A percentile compares a stretch with the other conserved stretches of the same genome.
phyloP scores from a whole-genome alignment of 2,329 filamentous ascomycete species.

The Venturia effusa region DNA sequence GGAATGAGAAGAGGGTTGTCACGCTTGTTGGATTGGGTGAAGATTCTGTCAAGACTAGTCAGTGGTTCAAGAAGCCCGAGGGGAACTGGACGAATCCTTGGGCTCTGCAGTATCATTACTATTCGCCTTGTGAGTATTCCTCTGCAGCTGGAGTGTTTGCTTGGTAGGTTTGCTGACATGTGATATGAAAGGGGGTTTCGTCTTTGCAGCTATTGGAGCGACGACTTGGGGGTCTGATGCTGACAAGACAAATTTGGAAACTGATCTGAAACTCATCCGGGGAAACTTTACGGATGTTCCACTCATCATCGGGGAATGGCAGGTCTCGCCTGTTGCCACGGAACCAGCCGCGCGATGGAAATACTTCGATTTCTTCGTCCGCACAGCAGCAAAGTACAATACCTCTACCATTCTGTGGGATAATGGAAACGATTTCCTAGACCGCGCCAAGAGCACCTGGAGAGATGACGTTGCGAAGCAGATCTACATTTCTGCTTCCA shows the following conservation, averaged over 20 bases:
- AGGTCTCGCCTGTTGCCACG: conserved; percentile 37
- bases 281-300: conserved; percentile 46
- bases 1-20: conserved; percentile 45
- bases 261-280: conserved; percentile 41
- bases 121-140: conserved; percentile 32
- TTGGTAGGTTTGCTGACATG: conserved; percentile 22
- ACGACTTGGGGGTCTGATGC: conserved; percentile 47
- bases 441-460: conserved; percentile 40
- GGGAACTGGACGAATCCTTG: conserved; percentile 42
- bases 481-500: conserved; percentile 36
- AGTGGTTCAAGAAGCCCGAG: conserved; percentile 41
- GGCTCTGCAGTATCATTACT: conserved; percentile 53
- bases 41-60: conserved; percentile 41
- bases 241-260: conserved; percentile 39
- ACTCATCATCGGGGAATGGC: conserved; percentile 48
- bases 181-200: conserved; percentile 21
- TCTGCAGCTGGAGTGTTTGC: conserved; percentile 19
- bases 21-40: conserved; percentile 42
- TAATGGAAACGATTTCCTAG: conserved; percentile 45
- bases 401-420: conserved; percentile 48
- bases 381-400: conserved; percentile 38
- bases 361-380: conserved; percentile 45
- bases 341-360: conserved; percentile 48
- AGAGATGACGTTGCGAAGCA: conserved; percentile 38
- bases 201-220: conserved; percentile 43